A percentile compares a stretch with the other conserved stretches of the same genome.
phyloP scores from a whole-genome alignment of 805 yeast species.

The Ogataea zsoltii region DNA sequence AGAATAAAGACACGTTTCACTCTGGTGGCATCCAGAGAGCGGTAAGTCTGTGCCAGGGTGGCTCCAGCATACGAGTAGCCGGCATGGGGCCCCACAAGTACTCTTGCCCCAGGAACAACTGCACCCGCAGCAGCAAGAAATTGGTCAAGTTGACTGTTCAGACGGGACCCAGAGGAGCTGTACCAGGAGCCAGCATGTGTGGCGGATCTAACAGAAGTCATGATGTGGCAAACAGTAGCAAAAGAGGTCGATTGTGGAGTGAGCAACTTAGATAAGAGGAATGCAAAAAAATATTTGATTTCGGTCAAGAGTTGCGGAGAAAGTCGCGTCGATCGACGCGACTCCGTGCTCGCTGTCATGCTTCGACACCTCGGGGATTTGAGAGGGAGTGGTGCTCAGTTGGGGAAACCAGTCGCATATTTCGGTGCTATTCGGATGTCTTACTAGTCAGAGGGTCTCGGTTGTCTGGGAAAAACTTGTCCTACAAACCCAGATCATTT shows the following conservation, averaged over 20 bases:
- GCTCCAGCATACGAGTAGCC: slow-evolving; percentile 84
- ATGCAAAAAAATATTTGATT: not conserved
- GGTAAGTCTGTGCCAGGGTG: slow-evolving; percentile 75
- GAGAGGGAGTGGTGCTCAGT: too few relatives aligned
- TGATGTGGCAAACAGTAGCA: not conserved
- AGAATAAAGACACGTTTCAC: slow-evolving; percentile 69
- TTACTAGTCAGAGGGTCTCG: too few relatives aligned
- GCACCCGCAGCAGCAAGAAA: slow-evolving; percentile 43
- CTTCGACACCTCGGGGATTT: too few relatives aligned
- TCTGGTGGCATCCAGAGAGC: slow-evolving; percentile 60
- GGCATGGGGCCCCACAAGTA: slow-evolving; percentile 79
- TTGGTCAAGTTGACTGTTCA: slow-evolving; percentile 52
- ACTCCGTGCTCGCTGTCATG: not conserved
- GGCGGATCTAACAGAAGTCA: slow-evolving; percentile 46
- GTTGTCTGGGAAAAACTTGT: too few relatives aligned
- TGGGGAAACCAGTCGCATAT: too few relatives aligned
- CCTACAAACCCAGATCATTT: too few relatives aligned
- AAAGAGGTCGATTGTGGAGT: too few relatives aligned
- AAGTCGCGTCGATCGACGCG: slow-evolving; percentile 2
- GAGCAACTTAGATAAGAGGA: not conserved
- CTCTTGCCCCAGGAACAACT: slow-evolving; percentile 43
- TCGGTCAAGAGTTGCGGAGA: not conserved
- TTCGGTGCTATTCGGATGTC: too few relatives aligned
- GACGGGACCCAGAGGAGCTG: slow-evolving; percentile 40
- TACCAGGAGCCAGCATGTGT: slow-evolving; percentile 96